Evolutionary conservation across 2,329 filamentous ascomycete genomes (phyloP).

Genomic region (Thermothelomyces thermophilus): DNA sequence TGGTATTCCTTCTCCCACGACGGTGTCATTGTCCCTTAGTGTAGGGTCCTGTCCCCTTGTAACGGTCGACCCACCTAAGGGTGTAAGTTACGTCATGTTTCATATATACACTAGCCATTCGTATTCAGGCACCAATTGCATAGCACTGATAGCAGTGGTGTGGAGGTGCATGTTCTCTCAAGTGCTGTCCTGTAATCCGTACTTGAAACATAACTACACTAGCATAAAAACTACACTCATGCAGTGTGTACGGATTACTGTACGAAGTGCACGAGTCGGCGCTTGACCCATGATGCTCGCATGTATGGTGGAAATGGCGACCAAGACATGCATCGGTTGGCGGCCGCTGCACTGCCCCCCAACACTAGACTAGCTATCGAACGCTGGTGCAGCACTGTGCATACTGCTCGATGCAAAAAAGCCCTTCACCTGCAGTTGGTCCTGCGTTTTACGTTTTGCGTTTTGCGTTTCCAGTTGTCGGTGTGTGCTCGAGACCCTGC

Average conservation of each 20-base stretch:
- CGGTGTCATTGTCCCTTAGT: no score
- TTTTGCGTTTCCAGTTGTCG: no score
- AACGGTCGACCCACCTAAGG: not conserved
- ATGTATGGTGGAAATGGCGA: not conserved
- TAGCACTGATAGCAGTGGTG: no score
- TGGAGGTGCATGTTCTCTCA: no score
- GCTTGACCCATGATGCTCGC: not conserved
- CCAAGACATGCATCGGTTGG: not conserved
- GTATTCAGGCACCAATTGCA: no score
- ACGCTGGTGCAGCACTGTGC: no score
- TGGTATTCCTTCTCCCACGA: no score
- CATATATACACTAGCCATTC: not conserved
- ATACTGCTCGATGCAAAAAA: not conserved
- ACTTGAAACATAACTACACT: no score
- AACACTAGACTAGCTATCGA: not conserved
- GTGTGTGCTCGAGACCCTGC: conserved; percentile 1
- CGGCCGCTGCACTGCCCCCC: not conserved
- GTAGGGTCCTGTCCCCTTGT: not conserved
- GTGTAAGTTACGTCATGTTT: not conserved
- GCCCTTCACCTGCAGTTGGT: not conserved
- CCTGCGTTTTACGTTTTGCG: conserved; percentile 9
- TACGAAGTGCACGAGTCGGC: no score
- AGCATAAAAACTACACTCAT: no score
- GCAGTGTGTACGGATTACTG: no score
- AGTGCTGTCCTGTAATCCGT: no score